These are phyloP conservation scores for Cymodocea nodosa DNA, from an alignment of 116 monocot genomes.

Conservation along the genomic window DNA sequence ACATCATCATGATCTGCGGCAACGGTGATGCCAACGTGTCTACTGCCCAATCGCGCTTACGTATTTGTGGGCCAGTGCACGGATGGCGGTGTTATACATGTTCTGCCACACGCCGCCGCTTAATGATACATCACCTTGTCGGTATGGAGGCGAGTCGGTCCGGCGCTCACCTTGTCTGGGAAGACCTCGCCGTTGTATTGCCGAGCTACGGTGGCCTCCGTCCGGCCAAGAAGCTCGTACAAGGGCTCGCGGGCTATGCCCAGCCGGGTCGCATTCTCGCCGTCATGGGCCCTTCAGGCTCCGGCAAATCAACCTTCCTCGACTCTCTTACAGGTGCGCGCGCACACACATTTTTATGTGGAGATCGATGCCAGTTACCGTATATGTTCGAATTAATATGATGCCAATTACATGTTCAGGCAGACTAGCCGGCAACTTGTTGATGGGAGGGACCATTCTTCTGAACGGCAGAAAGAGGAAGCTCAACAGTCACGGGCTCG, in stretches of 20 bases:
- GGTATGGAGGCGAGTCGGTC: background rate
- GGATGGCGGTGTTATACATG: too few species aligned
- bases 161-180: conserved; percentile 51
- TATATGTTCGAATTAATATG: too few species aligned
- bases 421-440: conserved; percentile 61
- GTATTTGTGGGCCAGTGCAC: too few species aligned
- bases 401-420: too few species aligned
- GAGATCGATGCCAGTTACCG: too few species aligned
- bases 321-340: conserved; percentile 64
- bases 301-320: conserved; percentile 88
- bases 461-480: conserved; percentile 63
- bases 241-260: conserved; percentile 73
- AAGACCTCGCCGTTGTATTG: conserved; percentile 62
- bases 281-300: conserved; percentile 90
- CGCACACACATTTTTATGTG: too few species aligned
- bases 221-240: conserved; percentile 45
- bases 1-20: too few species aligned
- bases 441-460: conserved; percentile 47
- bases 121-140: too few species aligned
- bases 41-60: too few species aligned
- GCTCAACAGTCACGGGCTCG: conserved; percentile 57
- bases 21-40: too few species aligned
- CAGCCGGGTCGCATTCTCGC: conserved; percentile 68
- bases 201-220: conserved; percentile 22
- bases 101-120: too few species aligned